These are phyloP conservation scores for Guadua angustifolia DNA, from an alignment of 176 grass and related monocot species.

Conservation along the genomic window DNA sequence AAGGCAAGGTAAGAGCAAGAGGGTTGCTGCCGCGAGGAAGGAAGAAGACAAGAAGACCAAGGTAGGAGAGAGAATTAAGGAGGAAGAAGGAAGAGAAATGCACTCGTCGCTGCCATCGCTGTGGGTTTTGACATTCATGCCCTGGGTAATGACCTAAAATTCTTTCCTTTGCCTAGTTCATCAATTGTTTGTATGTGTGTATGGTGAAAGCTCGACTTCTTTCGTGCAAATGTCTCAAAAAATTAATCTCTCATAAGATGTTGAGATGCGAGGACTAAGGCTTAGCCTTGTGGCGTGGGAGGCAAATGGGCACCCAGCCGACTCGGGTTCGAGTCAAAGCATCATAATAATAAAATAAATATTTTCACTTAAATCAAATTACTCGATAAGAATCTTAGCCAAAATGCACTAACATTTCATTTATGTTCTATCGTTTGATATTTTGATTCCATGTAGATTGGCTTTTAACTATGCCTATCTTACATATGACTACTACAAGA, in stretches of 20 bases:
- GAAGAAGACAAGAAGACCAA: too few species aligned
- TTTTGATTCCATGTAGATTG: constrained; percentile 53
- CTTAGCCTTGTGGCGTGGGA: too few species aligned
- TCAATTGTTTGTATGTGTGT: not conserved
- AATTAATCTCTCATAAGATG: constrained; percentile 11
- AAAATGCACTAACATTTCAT: not conserved
- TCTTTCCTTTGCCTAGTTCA: not conserved
- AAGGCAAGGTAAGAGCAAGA: too few species aligned
- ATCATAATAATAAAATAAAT: not conserved
- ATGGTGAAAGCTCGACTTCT: not conserved
- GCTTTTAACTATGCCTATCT: constrained; percentile 92
- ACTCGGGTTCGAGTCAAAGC: too few species aligned
- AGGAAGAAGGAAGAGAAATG: too few species aligned
- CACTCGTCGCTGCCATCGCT: too few species aligned
- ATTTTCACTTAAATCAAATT: not conserved
- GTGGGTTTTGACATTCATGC: too few species aligned
- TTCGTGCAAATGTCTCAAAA: not conserved
- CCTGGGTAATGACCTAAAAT: not conserved
- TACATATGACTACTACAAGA: constrained; percentile 98
- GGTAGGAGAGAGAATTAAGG: too few species aligned
- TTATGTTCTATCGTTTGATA: constrained; percentile 32
- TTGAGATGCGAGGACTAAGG: too few species aligned
- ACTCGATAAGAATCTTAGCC: not conserved
- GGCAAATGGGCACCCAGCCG: too few species aligned
- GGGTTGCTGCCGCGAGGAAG: too few species aligned